These are phyloP conservation scores for Hamamelis virginiana DNA, from an alignment of 164 flowering plant species.

Conservation along the genomic window DNA sequence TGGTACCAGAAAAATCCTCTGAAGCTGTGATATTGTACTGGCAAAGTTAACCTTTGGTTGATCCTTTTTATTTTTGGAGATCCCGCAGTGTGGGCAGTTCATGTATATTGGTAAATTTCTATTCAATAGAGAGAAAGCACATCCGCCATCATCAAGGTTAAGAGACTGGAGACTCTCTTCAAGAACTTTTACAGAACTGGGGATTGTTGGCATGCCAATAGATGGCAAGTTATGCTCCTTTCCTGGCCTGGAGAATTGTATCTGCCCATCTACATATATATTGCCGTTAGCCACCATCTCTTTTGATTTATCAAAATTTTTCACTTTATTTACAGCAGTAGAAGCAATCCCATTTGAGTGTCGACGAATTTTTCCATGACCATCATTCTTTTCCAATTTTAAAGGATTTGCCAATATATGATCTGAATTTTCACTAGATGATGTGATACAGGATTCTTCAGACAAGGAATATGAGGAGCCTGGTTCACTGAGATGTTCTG, in stretches of 20 bases:
- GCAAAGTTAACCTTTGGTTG: slow-evolving; percentile 56
- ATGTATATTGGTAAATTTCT: slow-evolving; percentile 79
- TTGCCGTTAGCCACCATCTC: slow-evolving; percentile 31
- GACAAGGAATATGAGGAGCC: slow-evolving; percentile 39
- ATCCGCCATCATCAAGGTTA: slow-evolving; percentile 53
- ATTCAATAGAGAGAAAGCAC: slow-evolving; percentile 61
- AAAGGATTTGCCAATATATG: slow-evolving; percentile 22
- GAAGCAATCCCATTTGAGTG: slow-evolving; percentile 26
- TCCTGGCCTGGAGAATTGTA: slow-evolving; percentile 18
- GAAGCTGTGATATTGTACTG: slow-evolving; percentile 76
- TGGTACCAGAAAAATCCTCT: slow-evolving; percentile 86
- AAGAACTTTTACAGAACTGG: slow-evolving; percentile 27
- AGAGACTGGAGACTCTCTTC: slow-evolving; percentile 35
- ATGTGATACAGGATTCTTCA: slow-evolving; percentile 41
- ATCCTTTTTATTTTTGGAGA: slow-evolving; percentile 44
- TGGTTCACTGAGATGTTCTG: slow-evolving; percentile 63
- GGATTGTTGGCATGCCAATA: slow-evolving; percentile 13
- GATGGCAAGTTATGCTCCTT: slow-evolving; percentile 34
- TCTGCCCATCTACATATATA: slow-evolving; percentile 20
- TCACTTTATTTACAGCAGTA: slow-evolving; percentile 31
- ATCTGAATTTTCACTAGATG: slow-evolving; percentile 29
- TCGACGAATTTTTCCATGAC: slow-evolving; percentile 37
- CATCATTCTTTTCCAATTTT: slow-evolving; percentile 36
- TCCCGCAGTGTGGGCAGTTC: slow-evolving; percentile 79
- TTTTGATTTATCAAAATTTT: slow-evolving; percentile 29